Evolutionary conservation across 805 yeast genomes (phyloP), one percentile per base, ranked within the genome.

Genomic region (Monosporozyma yasuniensis): DNA sequence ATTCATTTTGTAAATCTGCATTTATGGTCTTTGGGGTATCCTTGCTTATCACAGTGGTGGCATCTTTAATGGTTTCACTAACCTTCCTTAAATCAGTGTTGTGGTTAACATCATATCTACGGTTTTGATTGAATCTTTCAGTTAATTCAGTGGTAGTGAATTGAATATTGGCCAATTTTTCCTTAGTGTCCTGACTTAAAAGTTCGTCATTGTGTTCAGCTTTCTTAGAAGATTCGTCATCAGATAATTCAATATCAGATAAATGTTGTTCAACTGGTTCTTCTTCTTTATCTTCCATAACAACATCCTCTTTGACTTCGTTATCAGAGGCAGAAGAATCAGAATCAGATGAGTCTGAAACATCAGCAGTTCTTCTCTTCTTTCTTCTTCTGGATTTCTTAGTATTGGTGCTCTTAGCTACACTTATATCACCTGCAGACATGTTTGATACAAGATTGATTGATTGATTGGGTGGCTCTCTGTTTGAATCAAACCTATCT

Each of bases 331-430:
- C 53, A 14, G 64, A 56, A 4, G 67, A 67, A 8, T 76, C 73
- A 1, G 80, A 75, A 35, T 71, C 74, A 1, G 79, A 74, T 42
- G 72, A 72, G 16, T 77, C 75, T 0, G 85, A 81, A 28, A 81
- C 78, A 56, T 82, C 88, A 47, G 83, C 87, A 0, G 91, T 84
- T 80, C 90, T 83, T 78, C 89, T 81, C 79, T 83, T 84, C 76
- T 83, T 83, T 61, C 83, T 73, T 54, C 86, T 77, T 58, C 86
- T 73, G 54, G 78, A 72, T 46, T 63, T 69, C 28, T 58, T 57
- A 19, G 53, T 54, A 30, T 48, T 53, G n/a, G 47, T 57, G n/a
- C 51, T 57, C 23, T 50, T 55, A 2, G 51, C 50, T 19, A 50
- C 50, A 39, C 47, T 50, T 22, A 53, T 51, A 48, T 61, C 63